phyloP scores from a whole-genome alignment of 768 basidiomycete genomes.

The Tylopilus rubrobrunneus region DNA sequence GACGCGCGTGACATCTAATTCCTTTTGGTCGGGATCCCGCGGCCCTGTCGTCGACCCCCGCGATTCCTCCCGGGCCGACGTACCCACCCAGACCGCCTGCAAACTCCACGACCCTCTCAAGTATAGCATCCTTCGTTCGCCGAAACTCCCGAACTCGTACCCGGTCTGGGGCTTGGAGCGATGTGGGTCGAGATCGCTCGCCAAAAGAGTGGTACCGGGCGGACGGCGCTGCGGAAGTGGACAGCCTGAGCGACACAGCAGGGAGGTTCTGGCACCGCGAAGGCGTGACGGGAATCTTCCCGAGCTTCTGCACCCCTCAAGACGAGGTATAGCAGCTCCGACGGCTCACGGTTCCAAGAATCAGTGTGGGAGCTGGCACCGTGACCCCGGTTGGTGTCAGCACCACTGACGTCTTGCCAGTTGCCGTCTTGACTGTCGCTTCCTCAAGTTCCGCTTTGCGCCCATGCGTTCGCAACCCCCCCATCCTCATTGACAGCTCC shows the following conservation, averaged over 20 bases:
- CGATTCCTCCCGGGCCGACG: constrained; percentile 8
- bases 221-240: constrained; percentile 7
- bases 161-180: constrained; percentile 60
- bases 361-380: too few relatives aligned
- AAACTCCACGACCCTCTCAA: constrained; percentile 46
- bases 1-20: neutral
- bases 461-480: too few relatives aligned
- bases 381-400: too few relatives aligned
- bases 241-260: neutral
- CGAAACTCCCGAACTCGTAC: constrained; percentile 34
- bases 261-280: constrained; percentile 57
- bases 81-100: constrained; percentile 4
- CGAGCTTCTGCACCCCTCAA: constrained; percentile 46
- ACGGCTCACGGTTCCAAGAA: too few relatives aligned
- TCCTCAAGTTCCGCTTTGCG: too few relatives aligned
- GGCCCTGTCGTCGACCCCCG: constrained; percentile 32
- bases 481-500: too few relatives aligned
- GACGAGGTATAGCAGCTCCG: too few relatives aligned
- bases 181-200: constrained; percentile 68
- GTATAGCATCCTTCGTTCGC: constrained; percentile 52
- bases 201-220: constrained; percentile 13
- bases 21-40: constrained; percentile 36
- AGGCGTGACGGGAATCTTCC: constrained; percentile 46
- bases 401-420: too few relatives aligned
- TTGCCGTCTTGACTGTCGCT: too few relatives aligned